phyloP scores from a whole-genome alignment of 345 rosid genomes.

The Eucalyptus curtisii region DNA sequence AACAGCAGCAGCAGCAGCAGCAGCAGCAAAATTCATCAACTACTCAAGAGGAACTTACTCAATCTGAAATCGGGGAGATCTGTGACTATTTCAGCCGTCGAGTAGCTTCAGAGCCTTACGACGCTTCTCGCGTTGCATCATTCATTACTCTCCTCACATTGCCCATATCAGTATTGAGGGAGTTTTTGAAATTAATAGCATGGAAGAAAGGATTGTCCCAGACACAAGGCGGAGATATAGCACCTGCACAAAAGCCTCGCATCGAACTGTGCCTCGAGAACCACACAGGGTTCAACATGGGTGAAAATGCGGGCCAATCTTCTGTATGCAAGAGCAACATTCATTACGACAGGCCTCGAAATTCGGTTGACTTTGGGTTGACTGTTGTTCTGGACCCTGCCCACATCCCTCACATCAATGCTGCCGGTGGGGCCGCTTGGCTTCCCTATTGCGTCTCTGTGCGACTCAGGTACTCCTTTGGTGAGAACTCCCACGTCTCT shows the following conservation, averaged over 20 bases:
- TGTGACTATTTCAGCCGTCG: conserved; percentile 98
- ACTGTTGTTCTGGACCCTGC: conserved; percentile 93
- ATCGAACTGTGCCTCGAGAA: conserved; percentile 92
- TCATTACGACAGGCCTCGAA: conserved; percentile 71
- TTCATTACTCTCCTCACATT: conserved; percentile 97
- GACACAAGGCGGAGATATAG: conserved; percentile 67
- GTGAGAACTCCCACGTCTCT: conserved; percentile 46
- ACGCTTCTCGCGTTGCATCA: conserved; percentile 97
- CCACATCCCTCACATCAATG: conserved; percentile 64
- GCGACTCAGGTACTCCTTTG: conserved; percentile 68
- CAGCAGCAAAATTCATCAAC: conserved; percentile 55
- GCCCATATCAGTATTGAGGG: conserved; percentile 86
- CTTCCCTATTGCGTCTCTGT: conserved; percentile 90
- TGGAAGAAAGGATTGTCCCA: conserved; percentile 92
- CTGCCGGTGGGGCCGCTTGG: conserved; percentile 99
- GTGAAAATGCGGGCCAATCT: conserved; percentile 23
- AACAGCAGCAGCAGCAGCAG: conserved; percentile 82
- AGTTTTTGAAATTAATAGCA: conserved; percentile 88
- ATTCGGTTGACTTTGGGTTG: conserved; percentile 74
- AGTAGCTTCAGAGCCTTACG: conserved; percentile 97
- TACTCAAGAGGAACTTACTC: conserved; percentile 86
- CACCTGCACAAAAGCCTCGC: conserved; percentile 86
- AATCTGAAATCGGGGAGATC: conserved; percentile 79
- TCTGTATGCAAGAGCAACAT: conserved; percentile 77
- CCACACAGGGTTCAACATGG: conserved; percentile 41